Evolutionary conservation across 192 early-diverging fungal genomes (phyloP).

Genomic region (Coemansia sp.): DNA sequence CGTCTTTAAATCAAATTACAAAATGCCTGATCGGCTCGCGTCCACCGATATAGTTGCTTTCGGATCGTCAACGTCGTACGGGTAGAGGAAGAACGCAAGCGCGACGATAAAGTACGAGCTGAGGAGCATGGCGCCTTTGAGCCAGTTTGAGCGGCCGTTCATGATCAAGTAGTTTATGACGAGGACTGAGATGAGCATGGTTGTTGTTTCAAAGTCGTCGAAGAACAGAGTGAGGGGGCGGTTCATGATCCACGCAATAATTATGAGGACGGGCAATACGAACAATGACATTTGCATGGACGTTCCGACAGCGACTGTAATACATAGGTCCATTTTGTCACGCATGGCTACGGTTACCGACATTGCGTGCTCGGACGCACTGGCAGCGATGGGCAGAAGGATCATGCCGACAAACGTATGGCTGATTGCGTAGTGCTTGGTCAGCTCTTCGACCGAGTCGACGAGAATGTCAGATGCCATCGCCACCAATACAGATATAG

Average conservation of each 20-base stretch:
- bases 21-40: neutral
- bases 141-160: constrained; percentile 89
- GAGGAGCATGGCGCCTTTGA: constrained; percentile 87
- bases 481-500: constrained; percentile 66
- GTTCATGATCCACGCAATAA: constrained; percentile 77
- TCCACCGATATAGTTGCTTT: neutral
- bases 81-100: constrained; percentile 76
- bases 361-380: constrained; percentile 82
- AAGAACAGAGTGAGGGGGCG: constrained; percentile 77
- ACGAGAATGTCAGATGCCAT: constrained; percentile 80
- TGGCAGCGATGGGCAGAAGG: constrained; percentile 85
- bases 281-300: constrained; percentile 87
- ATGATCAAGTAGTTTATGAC: constrained; percentile 76
- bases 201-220: constrained; percentile 76
- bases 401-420: constrained; percentile 91
- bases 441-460: constrained; percentile 55
- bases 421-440: constrained; percentile 62
- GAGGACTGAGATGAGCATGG: constrained; percentile 83
- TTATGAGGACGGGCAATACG: constrained; percentile 67
- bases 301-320: constrained; percentile 74
- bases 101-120: constrained; percentile 80
- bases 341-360: constrained; percentile 81
- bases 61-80: constrained; percentile 36
- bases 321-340: constrained; percentile 83
- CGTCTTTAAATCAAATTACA: neutral